Conservation (phyloP, 345 rosid genomes). For the Brassica rapa region DNA sequence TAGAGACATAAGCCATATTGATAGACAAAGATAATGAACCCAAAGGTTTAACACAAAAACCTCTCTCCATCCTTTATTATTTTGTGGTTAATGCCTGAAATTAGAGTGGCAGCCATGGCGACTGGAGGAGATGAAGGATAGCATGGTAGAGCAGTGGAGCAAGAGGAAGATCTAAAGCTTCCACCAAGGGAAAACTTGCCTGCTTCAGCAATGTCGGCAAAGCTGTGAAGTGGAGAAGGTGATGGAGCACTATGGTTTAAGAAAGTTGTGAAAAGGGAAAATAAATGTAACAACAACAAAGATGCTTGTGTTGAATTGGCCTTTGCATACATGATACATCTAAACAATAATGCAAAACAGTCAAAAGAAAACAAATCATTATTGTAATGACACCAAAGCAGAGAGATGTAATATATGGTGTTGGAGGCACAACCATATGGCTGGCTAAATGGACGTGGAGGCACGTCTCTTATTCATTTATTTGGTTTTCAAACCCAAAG, state of each 20-base stretch:
- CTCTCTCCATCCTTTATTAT: background rate
- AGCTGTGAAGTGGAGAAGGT: slow-evolving; percentile 46
- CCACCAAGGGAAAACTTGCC: slow-evolving; percentile 55
- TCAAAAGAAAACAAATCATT: background rate
- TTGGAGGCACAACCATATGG: slow-evolving; percentile 38
- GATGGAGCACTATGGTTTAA: slow-evolving; percentile 10
- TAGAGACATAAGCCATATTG: slow-evolving; percentile 54
- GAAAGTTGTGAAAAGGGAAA: background rate
- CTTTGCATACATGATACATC: background rate
- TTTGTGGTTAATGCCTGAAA: background rate
- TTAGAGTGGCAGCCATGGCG: slow-evolving; percentile 53
- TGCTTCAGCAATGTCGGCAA: slow-evolving; percentile 47
- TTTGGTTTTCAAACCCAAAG: too few relatives aligned
- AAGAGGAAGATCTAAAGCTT: slow-evolving; percentile 65
- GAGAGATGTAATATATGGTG: slow-evolving; percentile 10
- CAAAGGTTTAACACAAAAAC: slow-evolving; percentile 52
- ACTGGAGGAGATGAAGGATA: slow-evolving; percentile 59
- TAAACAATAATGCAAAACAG: slow-evolving; percentile 1
- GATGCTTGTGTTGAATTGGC: slow-evolving; percentile 16
- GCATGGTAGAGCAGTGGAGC: slow-evolving; percentile 53
- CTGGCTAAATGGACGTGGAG: slow-evolving; percentile 20
- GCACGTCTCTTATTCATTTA: slow-evolving; percentile 30
- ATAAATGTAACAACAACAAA: slow-evolving; percentile 19
- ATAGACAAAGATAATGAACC: slow-evolving; percentile 77
- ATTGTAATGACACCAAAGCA: slow-evolving; percentile 35